A percentile compares a stretch with the other conserved stretches of the same genome.
These are phyloP conservation scores for Talaromyces sp. DNA, from an alignment of 2,329 filamentous ascomycete species.

Conservation along the genomic window DNA sequence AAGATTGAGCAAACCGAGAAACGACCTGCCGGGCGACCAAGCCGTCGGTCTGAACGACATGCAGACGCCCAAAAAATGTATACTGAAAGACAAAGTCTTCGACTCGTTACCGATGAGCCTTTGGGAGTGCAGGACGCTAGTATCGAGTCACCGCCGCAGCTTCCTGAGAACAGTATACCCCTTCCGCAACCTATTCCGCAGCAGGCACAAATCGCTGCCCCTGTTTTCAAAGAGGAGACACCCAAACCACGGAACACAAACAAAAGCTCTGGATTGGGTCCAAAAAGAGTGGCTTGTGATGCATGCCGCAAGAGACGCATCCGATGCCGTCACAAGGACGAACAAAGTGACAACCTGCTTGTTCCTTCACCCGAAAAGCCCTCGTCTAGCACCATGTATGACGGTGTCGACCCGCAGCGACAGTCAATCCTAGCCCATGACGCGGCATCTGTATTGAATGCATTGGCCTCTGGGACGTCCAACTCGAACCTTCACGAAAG, in stretches of 20 bases:
- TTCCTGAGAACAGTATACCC: slow-evolving; percentile 19
- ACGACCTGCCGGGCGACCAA: slow-evolving; percentile 51
- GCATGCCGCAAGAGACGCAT: slow-evolving; percentile 58
- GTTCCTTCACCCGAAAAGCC: slow-evolving; percentile 20
- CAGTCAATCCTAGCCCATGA: slow-evolving; percentile 32
- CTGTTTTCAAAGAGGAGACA: slow-evolving; percentile 22
- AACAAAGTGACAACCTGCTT: slow-evolving; percentile 27
- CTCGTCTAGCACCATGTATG: slow-evolving; percentile 25
- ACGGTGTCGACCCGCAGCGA: slow-evolving; percentile 20
- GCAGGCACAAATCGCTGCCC: slow-evolving; percentile 9
- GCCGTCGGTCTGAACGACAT: slow-evolving; percentile 54
- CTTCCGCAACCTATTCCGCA: slow-evolving; percentile 16
- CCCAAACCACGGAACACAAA: slow-evolving; percentile 42
- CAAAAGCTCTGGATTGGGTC: slow-evolving; percentile 55
- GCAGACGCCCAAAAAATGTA: slow-evolving; percentile 37
- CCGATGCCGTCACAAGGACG: slow-evolving; percentile 59
- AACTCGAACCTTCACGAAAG: slow-evolving; percentile 28
- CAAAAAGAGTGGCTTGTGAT: slow-evolving; percentile 57
- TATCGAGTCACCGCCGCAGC: slow-evolving; percentile 15
- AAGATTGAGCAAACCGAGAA: slow-evolving; percentile 47
- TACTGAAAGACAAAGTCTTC: slow-evolving; percentile 34
- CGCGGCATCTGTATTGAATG: slow-evolving; percentile 34
- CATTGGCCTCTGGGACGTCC: slow-evolving; percentile 33
- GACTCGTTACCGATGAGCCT: slow-evolving; percentile 26
- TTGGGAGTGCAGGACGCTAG: slow-evolving; percentile 12